A percentile compares a stretch with the other conserved stretches of the same genome.
phyloP scores from a whole-genome alignment of 257 asterid genomes.

The Marsdenia floribunda region DNA sequence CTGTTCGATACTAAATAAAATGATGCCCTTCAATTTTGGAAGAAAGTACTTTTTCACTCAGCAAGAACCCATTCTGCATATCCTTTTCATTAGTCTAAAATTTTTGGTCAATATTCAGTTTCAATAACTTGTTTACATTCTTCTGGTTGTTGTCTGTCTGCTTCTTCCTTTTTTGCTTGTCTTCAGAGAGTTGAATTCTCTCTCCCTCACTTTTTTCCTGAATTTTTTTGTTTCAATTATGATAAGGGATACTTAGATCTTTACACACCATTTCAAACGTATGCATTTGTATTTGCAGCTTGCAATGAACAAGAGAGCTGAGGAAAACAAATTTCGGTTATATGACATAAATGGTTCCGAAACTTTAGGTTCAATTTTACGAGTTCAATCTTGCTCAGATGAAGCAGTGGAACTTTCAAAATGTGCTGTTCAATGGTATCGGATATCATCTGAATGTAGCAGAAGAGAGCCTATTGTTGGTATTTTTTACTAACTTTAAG shows the following conservation, averaged over 20 bases:
- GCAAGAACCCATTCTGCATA: neutral
- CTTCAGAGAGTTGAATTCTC: neutral
- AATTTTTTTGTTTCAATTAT: neutral
- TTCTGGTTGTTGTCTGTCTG: neutral
- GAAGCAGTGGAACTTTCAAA: conserved; percentile 70
- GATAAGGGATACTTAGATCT: neutral
- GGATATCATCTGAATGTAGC: conserved; percentile 86
- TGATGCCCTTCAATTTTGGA: neutral
- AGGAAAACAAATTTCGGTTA: conserved; percentile 35
- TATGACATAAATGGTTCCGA: conserved; percentile 59
- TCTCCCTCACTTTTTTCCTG: neutral
- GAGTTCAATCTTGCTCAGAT: conserved; percentile 61
- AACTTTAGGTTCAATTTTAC: conserved; percentile 71
- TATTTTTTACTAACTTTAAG: conserved; percentile 18
- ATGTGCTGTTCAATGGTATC: conserved; percentile 85
- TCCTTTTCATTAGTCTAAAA: neutral
- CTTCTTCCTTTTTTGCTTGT: neutral
- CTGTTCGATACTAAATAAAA: too few relatives aligned
- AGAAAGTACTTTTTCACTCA: neutral
- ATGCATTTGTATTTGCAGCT: conserved; percentile 41
- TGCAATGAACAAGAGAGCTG: conserved; percentile 65
- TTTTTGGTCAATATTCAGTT: neutral
- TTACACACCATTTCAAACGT: neutral
- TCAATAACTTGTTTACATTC: neutral
- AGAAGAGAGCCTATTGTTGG: conserved; percentile 90